Conservation (phyloP, 2,329 filamentous ascomycete genomes). For the Cladobotryum mycophilum region DNA sequence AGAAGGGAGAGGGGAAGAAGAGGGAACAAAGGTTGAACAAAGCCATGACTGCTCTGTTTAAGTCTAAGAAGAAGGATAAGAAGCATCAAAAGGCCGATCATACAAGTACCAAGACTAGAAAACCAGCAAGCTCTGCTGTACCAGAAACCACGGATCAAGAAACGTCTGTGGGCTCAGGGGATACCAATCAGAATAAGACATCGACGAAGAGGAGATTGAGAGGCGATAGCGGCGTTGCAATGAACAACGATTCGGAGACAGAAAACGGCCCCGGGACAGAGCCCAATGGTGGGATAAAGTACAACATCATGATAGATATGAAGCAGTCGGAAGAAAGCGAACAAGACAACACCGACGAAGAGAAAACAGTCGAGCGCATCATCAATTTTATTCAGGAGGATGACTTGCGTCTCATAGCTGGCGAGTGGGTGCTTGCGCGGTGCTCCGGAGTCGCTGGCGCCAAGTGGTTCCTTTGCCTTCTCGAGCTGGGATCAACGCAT, state of each 20-base stretch:
- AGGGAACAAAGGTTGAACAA: not conserved
- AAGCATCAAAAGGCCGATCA: not conserved
- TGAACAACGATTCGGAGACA: not conserved
- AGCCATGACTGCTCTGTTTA: not conserved
- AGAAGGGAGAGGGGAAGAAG: not conserved
- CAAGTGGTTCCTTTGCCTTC: constrained; percentile 12
- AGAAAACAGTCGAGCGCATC: constrained; percentile 5
- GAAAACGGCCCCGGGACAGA: not conserved
- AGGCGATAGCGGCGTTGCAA: not conserved
- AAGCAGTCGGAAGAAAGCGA: not conserved
- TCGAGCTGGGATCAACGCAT: constrained; percentile 10
- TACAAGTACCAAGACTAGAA: not conserved
- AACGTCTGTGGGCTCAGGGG: not conserved
- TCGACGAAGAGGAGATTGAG: not conserved
- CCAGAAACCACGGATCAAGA: too few species aligned
- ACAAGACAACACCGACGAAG: constrained; percentile 1
- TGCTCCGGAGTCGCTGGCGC: constrained; percentile 7
- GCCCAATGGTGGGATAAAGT: too few species aligned
- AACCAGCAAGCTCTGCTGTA: too few species aligned
- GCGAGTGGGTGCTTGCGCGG: constrained; percentile 11
- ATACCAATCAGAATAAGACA: not conserved
- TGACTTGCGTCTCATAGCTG: constrained; percentile 7
- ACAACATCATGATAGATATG: too few species aligned
- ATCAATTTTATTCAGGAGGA: constrained; percentile 11
- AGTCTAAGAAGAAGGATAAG: not conserved